Evolutionary conservation across 257 asterid genomes (phyloP).

Genomic region (Nicotiana undulata): DNA sequence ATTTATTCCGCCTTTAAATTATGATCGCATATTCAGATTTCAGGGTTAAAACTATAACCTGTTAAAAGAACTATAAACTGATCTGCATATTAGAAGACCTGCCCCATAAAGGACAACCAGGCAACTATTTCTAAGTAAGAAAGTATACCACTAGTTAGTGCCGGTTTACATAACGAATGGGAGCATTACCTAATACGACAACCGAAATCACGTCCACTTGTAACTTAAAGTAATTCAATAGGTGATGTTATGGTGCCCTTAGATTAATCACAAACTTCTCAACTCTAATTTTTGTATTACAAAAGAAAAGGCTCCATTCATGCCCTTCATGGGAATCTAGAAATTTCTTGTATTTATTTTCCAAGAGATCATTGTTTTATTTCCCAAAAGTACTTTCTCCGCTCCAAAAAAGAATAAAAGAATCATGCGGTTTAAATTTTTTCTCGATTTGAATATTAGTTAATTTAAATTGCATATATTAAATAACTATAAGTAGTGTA

Average conservation of each 20-base stretch:
- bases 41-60: too few species aligned
- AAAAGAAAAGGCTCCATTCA: not conserved
- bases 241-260: not conserved
- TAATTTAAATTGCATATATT: too few species aligned
- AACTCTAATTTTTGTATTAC: not conserved
- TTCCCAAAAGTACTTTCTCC: not conserved
- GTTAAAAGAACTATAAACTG: too few species aligned
- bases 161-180: not conserved
- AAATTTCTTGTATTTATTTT: not conserved
- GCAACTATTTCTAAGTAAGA: too few species aligned
- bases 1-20: too few species aligned
- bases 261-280: not conserved
- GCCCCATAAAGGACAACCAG: too few species aligned
- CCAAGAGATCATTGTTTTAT: not conserved
- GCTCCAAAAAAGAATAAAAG: not conserved
- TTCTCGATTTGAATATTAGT: not conserved
- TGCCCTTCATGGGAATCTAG: not conserved
- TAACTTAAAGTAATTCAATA: not conserved
- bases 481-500: too few species aligned
- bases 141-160: too few species aligned
- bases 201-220: not conserved
- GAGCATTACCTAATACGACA: not conserved
- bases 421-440: not conserved
- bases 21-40: too few species aligned
- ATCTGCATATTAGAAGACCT: too few species aligned